Evolutionary conservation across 495 filamentous ascomycete genomes (phyloP).

Genomic region (Penicillium odoratum): DNA sequence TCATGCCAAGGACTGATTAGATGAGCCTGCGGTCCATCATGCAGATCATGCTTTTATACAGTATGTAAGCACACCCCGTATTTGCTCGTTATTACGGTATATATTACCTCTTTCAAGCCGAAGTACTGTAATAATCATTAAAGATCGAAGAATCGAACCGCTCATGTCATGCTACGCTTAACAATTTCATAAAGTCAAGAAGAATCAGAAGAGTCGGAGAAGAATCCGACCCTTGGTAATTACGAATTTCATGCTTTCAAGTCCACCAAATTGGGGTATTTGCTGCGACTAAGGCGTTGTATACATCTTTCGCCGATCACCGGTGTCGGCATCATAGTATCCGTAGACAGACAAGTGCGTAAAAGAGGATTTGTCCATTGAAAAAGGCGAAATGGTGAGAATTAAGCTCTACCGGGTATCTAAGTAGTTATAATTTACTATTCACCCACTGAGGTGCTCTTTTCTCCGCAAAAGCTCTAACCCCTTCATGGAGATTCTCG

Average conservation of each 20-base stretch:
- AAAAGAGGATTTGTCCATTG: background rate
- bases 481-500: constrained; percentile 70
- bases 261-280: too few relatives aligned
- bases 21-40: background rate
- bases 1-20: background rate
- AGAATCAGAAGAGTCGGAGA: too few relatives aligned
- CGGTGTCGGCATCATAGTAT: background rate
- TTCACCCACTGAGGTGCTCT: constrained; percentile 66
- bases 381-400: background rate
- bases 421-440: constrained; percentile 58
- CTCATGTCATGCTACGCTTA: too few relatives aligned
- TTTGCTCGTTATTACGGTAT: too few relatives aligned
- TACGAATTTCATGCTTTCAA: too few relatives aligned
- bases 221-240: too few relatives aligned
- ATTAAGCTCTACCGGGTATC: background rate
- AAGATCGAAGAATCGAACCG: too few relatives aligned
- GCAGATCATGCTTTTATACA: background rate
- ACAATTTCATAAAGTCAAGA: too few relatives aligned
- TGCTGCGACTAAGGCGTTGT: too few relatives aligned
- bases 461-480: constrained; percentile 73
- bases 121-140: too few relatives aligned
- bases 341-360: background rate
- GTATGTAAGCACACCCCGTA: background rate
- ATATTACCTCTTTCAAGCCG: too few relatives aligned
- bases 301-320: background rate